These are phyloP conservation scores for Periconia sp. DNA, from an alignment of 2,329 filamentous ascomycete genomes.

Conservation along the genomic window DNA sequence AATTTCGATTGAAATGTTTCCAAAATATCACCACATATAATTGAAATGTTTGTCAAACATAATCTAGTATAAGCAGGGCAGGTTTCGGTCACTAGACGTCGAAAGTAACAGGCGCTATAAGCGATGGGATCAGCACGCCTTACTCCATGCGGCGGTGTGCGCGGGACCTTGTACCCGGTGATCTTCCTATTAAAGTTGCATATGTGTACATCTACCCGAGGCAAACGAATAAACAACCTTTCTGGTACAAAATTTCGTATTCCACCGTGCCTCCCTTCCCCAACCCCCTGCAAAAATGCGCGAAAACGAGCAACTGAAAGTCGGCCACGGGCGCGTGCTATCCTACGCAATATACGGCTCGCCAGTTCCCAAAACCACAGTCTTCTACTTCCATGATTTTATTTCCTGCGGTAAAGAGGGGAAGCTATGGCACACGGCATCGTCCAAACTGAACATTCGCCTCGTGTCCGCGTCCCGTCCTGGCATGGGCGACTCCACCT, in stretches of 20 bases:
- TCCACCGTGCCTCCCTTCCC: not conserved
- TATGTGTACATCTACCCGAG: not conserved
- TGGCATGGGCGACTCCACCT: slow-evolving; percentile 47
- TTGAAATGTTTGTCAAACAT: too few relatives aligned
- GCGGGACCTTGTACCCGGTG: not conserved
- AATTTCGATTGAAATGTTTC: too few relatives aligned
- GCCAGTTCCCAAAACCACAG: slow-evolving; percentile 40
- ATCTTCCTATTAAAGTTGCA: not conserved
- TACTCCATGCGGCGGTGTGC: not conserved
- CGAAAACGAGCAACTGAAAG: slow-evolving; percentile 30
- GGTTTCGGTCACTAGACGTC: too few relatives aligned
- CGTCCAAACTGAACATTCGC: slow-evolving; percentile 38
- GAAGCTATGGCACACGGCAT: slow-evolving; percentile 36
- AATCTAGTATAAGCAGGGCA: too few relatives aligned
- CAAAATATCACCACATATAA: too few relatives aligned
- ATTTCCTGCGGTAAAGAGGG: slow-evolving; percentile 49
- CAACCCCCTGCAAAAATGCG: slow-evolving; percentile 9
- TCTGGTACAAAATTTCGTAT: not conserved
- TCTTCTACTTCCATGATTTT: slow-evolving; percentile 50
- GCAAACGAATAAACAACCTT: not conserved
- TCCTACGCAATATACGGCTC: slow-evolving; percentile 51
- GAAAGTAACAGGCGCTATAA: not conserved
- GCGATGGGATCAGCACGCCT: not conserved
- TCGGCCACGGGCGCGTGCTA: slow-evolving; percentile 46
- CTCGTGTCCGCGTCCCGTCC: slow-evolving; percentile 49